Evolutionary conservation across 225 moss, liverwort and hornwort genomes (phyloP), one percentile per base, ranked within the genome.

Genomic region (Pseudisothecium myosuroides): DNA sequence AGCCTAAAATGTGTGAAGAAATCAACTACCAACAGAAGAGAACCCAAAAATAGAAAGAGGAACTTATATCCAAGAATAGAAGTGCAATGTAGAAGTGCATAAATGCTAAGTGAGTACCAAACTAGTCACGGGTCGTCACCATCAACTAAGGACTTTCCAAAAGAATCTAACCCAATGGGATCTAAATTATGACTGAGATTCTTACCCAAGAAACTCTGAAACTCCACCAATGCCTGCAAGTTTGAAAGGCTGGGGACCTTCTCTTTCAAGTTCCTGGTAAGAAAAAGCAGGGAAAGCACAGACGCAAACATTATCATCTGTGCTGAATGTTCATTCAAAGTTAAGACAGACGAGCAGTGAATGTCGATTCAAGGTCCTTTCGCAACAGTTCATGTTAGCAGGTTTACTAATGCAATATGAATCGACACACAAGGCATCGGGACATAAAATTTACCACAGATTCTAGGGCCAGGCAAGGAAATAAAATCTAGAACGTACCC

Each of bases 171-270:
- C 39, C 63, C 39, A 49, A 64, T 28, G 19, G 76, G 22, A 36
- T 27, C 12, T 20, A 45, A 68, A 34, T 49, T 36, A 83, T 64
- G 39, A 85, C 79, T 81, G 58, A 66, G 19, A 47, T 85, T 81
- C 92, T 87, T 90, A 96, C 96, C 97, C 97, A 79, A 97, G 85
- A 88, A 97, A 97, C 83, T 97, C 94, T 41, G 95, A 97, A 43
- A 96, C 93, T 58, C 97, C 97, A 78, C 97, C 97, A 55, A 97
- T 94, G 78, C 96, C 95, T 24, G 95, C 97, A 88, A 97, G 95
- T 86, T 95, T 97, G 79, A 97, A 95, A 76, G 95, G 92, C 78
- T 92, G 80, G 34, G 97, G 74, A 7, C 97, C 97, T 87, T 95
- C 96, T 89, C 93, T 95, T 83, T 90, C 95, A 81, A 97, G 90